A percentile compares a stretch with the other conserved stretches of the same genome.
Evolutionary conservation across 371 early-diverging fungal genomes (phyloP).

Genomic region (Nosema muscidifuracis): DNA sequence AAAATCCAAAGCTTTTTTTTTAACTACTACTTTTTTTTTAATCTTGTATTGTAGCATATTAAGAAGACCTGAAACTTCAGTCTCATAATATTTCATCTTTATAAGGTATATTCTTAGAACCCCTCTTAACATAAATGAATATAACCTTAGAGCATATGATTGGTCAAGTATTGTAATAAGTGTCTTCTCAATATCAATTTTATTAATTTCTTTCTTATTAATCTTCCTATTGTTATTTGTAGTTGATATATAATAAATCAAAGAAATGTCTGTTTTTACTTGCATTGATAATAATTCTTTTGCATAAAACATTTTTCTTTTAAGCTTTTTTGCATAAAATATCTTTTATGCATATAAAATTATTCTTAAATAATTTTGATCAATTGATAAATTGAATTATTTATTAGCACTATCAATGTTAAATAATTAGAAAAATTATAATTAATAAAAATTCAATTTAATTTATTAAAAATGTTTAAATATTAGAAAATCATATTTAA

Average conservation of each 20-base stretch:
- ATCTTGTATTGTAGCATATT: background rate
- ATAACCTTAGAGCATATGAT: slow-evolving; percentile 25
- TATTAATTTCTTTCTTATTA: slow-evolving; percentile 2
- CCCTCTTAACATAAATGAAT: slow-evolving; percentile 27
- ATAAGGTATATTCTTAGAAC: slow-evolving; percentile 4
- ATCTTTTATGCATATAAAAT: no score
- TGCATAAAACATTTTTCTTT: slow-evolving; percentile 33
- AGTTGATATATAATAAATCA: slow-evolving; percentile 30
- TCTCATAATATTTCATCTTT: slow-evolving; percentile 9
- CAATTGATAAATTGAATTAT: no score
- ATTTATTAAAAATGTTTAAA: no score
- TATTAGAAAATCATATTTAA: no score
- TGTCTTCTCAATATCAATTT: background rate
- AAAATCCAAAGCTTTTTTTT: background rate
- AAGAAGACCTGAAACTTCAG: background rate
- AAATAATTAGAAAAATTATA: no score
- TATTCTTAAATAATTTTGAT: no score
- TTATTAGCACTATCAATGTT: no score
- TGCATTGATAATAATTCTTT: slow-evolving; percentile 20
- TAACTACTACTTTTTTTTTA: background rate
- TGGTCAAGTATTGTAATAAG: slow-evolving; percentile 2
- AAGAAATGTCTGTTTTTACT: slow-evolving; percentile 8
- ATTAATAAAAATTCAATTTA: no score
- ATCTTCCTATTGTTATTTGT: background rate
- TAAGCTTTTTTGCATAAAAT: slow-evolving; percentile 9